phyloP scores from a whole-genome alignment of 2,329 filamentous ascomycete genomes.

The Diplocarpon rosae region DNA sequence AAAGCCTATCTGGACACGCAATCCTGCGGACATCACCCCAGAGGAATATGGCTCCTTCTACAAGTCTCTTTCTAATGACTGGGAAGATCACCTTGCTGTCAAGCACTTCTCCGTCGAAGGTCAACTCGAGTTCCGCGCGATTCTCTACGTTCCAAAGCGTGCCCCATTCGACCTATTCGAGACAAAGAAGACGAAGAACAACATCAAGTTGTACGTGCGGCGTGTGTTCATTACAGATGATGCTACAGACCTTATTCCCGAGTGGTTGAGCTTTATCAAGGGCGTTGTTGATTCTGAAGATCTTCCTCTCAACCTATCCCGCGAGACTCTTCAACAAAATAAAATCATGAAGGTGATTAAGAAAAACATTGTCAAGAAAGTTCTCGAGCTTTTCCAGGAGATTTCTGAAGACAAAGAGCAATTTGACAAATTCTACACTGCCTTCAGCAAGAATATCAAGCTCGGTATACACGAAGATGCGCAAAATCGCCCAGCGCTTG shows the following conservation, averaged over 20 bases:
- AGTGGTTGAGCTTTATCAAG: slow-evolving; percentile 99
- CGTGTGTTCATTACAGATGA: slow-evolving; percentile 99
- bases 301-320: slow-evolving; percentile 96
- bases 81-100: slow-evolving; percentile 98
- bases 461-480: slow-evolving; percentile 99
- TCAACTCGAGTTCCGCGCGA: slow-evolving; percentile 99
- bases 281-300: slow-evolving; percentile 99
- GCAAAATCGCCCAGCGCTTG: slow-evolving; percentile 85
- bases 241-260: slow-evolving; percentile 95
- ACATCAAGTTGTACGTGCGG: slow-evolving; percentile 99
- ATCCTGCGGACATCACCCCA: slow-evolving; percentile 85
- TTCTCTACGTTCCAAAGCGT: slow-evolving; percentile 99
- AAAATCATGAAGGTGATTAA: slow-evolving; percentile 99
- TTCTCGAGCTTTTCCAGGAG: slow-evolving; percentile 97
- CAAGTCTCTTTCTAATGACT: slow-evolving; percentile 99
- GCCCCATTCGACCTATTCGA: slow-evolving; percentile 99
- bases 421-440: slow-evolving; percentile 99
- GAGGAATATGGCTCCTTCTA: slow-evolving; percentile 99
- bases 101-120: slow-evolving; percentile 99
- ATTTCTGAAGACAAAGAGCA: slow-evolving; percentile 99
- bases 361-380: slow-evolving; percentile 99
- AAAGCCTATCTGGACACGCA: slow-evolving; percentile 99
- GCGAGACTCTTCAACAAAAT: slow-evolving; percentile 99
- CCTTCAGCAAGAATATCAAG: slow-evolving; percentile 99
- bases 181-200: slow-evolving; percentile 99